phyloP scores from a whole-genome alignment of 2,329 filamentous ascomycete genomes.

The Endocalyx cinctus region DNA sequence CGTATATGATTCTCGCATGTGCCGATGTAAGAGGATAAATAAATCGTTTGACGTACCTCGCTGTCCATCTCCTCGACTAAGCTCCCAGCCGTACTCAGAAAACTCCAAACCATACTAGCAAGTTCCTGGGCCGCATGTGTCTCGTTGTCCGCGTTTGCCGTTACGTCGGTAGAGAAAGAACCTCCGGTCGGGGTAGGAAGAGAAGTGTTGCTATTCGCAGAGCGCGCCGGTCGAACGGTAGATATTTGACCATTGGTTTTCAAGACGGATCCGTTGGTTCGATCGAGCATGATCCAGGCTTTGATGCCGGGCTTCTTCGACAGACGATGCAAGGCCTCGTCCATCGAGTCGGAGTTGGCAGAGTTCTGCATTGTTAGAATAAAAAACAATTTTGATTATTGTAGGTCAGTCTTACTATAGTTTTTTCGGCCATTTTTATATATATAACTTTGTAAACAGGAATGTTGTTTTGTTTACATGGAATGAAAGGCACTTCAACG shows the following conservation, averaged over 20 bases:
- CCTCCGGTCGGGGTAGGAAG: constrained; percentile 22
- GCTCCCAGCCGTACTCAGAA: constrained; percentile 63
- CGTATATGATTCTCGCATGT: too few species aligned
- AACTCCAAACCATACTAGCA: constrained; percentile 71
- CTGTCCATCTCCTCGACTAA: constrained; percentile 69
- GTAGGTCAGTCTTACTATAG: constrained; percentile 13
- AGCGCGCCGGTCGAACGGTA: constrained; percentile 45
- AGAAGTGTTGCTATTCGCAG: constrained; percentile 14
- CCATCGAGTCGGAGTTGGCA: constrained; percentile 55
- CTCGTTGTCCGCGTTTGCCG: constrained; percentile 38
- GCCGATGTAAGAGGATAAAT: too few species aligned
- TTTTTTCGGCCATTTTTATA: constrained; percentile 23
- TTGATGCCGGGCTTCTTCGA: constrained; percentile 76
- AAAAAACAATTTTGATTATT: not conserved
- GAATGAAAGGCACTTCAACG: too few species aligned
- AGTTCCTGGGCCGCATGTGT: constrained; percentile 66
- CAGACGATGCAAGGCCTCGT: constrained; percentile 62
- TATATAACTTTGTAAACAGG: too few species aligned
- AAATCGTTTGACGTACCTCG: constrained; percentile 58
- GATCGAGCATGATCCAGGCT: constrained; percentile 71
- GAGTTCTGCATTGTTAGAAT: constrained; percentile 23
- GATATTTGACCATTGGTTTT: constrained; percentile 68
- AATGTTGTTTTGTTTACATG: too few species aligned
- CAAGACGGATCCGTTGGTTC: constrained; percentile 66
- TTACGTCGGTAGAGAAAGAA: constrained; percentile 43